phyloP scores from a whole-genome alignment of 352 stramenopile genomes.

The Pseudoperonospora humuli region DNA sequence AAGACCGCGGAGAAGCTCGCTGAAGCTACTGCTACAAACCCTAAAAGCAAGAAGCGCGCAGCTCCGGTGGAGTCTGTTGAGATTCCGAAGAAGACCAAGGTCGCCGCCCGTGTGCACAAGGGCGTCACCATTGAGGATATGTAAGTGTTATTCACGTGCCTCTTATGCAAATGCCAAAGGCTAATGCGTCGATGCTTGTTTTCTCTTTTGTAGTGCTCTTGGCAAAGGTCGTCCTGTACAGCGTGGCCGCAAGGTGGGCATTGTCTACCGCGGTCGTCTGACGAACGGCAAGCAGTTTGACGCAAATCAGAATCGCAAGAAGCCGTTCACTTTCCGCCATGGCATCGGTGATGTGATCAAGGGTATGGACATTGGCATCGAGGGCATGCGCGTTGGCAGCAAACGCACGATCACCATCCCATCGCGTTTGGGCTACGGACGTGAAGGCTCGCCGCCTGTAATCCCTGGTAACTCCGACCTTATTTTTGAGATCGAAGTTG shows the following conservation, averaged over 20 bases:
- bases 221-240: conserved; percentile 57
- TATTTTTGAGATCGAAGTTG: conserved; percentile 92
- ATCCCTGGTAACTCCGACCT: conserved; percentile 91
- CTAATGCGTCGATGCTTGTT: conserved; percentile 8
- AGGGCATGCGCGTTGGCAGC: conserved; percentile 76
- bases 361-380: conserved; percentile 93
- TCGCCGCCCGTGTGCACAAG: conserved; percentile 50
- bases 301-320: conserved; percentile 70
- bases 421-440: conserved; percentile 91
- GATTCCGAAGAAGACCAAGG: conserved; percentile 75
- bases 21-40: conserved; percentile 29
- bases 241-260: conserved; percentile 67
- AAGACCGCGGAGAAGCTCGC: conserved; percentile 47
- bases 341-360: conserved; percentile 90
- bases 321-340: conserved; percentile 78
- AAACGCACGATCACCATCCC: conserved; percentile 93
- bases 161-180: conserved; percentile 1
- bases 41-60: conserved; percentile 59
- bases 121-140: conserved; percentile 73
- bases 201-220: conserved; percentile 34
- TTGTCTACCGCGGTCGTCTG: conserved; percentile 74
- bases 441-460: conserved; percentile 54
- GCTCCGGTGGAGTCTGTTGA: conserved; percentile 49
- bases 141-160: conserved; percentile 25
- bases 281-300: conserved; percentile 85